Conservation (phyloP, 1,284 basidiomycete species). For the Meira miltonrushii region DNA sequence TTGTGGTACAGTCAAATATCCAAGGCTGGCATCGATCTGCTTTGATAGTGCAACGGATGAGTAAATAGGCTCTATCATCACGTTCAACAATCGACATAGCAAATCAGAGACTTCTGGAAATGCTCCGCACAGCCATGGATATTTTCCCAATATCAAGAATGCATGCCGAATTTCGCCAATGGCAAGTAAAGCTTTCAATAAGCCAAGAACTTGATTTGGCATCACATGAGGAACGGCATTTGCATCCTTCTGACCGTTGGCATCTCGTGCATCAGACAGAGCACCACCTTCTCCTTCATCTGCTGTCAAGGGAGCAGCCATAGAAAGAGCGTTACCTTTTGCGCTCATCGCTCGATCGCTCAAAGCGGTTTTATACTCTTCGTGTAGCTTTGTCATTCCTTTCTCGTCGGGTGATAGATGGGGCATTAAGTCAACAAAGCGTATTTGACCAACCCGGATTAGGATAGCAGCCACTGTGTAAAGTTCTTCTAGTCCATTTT, state of each 20-base stretch:
- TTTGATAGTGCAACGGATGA: conserved; percentile 29
- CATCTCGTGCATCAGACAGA: conserved; percentile 21
- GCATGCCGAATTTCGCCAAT: conserved; percentile 76
- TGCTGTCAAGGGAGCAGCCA: conserved; percentile 75
- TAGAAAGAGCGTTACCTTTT: conserved; percentile 70
- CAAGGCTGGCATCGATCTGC: conserved; percentile 61
- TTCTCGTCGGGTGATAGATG: conserved; percentile 60
- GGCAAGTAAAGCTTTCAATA: conserved; percentile 74
- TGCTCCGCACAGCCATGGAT: conserved; percentile 77
- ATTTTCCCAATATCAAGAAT: conserved; percentile 71
- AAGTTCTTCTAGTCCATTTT: conserved; percentile 65
- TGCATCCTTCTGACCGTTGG: conserved; percentile 51
- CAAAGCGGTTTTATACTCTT: conserved; percentile 66
- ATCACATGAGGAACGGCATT: conserved; percentile 55
- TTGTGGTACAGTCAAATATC: conserved; percentile 52
- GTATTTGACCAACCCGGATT: conserved; percentile 79
- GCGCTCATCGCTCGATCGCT: conserved; percentile 60
- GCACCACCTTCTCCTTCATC: conserved; percentile 17
- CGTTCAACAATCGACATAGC: conserved; percentile 44
- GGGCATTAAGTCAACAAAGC: conserved; percentile 75
- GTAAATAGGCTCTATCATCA: conserved; percentile 43
- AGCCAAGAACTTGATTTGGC: conserved; percentile 74
- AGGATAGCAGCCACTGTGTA: conserved; percentile 79
- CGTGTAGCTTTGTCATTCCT: conserved; percentile 56
- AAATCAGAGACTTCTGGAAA: conserved; percentile 76